phyloP scores from a whole-genome alignment of 1,139 yeast species.

The Candida gigantensis region DNA sequence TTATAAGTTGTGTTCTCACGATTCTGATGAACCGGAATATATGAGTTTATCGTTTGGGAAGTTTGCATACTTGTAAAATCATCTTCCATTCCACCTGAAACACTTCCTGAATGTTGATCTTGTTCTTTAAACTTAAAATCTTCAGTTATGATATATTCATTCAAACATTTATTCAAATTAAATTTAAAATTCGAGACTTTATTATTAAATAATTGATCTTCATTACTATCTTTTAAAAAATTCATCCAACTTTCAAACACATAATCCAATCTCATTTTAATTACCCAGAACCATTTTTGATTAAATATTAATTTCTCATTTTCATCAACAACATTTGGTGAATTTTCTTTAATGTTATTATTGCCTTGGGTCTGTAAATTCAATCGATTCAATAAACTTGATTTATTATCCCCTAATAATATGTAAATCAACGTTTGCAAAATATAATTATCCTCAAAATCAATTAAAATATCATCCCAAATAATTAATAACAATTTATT shows the following conservation, averaged over 20 bases:
- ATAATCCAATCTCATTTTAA: constrained; percentile 26
- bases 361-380: no score
- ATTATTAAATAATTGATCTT: constrained; percentile 7
- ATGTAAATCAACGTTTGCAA: constrained; percentile 30
- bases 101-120: constrained; percentile 4
- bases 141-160: constrained; percentile 17
- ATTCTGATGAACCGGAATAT: background rate
- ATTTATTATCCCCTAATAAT: constrained; percentile 19
- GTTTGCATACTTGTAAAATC: background rate
- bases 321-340: no score
- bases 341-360: no score
- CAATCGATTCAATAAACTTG: constrained; percentile 11
- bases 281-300: constrained; percentile 29
- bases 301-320: constrained; percentile 24
- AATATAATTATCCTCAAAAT: constrained; percentile 27
- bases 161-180: constrained; percentile 18
- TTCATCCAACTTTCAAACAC: constrained; percentile 31
- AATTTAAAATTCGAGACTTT: constrained; percentile 19
- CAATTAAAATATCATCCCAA: constrained; percentile 20
- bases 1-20: background rate
- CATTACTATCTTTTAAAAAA: constrained; percentile 14
- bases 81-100: background rate
- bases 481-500: constrained; percentile 31
- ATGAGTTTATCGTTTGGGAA: constrained; percentile 1
- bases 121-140: constrained; percentile 13